Evolutionary conservation across 1,284 basidiomycete genomes (phyloP).

Genomic region (Peniophora sp.): DNA sequence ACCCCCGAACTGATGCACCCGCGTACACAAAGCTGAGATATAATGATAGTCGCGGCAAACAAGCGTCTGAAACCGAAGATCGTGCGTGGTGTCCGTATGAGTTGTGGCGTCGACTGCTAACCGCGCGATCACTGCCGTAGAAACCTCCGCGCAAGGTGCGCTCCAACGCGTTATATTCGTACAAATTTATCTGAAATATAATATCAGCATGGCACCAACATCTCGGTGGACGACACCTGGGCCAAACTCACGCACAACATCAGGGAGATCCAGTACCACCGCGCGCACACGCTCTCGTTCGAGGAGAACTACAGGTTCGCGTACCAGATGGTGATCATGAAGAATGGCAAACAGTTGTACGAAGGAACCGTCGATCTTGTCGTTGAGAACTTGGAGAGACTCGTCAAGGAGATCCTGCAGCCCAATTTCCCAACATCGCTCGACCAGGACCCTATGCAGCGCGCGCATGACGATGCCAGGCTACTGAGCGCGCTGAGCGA

Average conservation of each 20-base stretch:
- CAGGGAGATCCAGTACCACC: conserved; percentile 92
- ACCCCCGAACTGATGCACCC: not conserved
- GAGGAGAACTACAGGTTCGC: conserved; percentile 95
- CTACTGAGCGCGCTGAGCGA: conserved; percentile 78
- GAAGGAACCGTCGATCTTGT: conserved; percentile 80
- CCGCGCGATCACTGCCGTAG: conserved; percentile 20
- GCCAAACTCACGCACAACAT: conserved; percentile 75
- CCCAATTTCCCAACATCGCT: conserved; percentile 73
- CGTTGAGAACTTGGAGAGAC: conserved; percentile 73
- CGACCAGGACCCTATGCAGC: conserved; percentile 48
- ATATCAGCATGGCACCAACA: conserved; percentile 56
- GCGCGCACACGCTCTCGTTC: conserved; percentile 88
- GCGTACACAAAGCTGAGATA: not conserved
- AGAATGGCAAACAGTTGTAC: conserved; percentile 84
- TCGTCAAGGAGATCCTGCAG: conserved; percentile 73
- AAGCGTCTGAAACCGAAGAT: conserved; percentile 31
- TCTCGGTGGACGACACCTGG: conserved; percentile 72
- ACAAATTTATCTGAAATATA: conserved; percentile 3
- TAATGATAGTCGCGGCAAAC: conserved; percentile 10
- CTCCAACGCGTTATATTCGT: not conserved
- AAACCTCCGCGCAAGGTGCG: conserved; percentile 49
- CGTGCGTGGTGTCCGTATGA: conserved; percentile 23
- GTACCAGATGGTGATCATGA: conserved; percentile 90
- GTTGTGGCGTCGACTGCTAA: conserved; percentile 2
- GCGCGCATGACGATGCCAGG: conserved; percentile 74